A percentile compares a stretch with the other conserved stretches of the same genome.
phyloP scores from a whole-genome alignment of 1,139 yeast genomes.

The Entelexis sorbosivorans region DNA sequence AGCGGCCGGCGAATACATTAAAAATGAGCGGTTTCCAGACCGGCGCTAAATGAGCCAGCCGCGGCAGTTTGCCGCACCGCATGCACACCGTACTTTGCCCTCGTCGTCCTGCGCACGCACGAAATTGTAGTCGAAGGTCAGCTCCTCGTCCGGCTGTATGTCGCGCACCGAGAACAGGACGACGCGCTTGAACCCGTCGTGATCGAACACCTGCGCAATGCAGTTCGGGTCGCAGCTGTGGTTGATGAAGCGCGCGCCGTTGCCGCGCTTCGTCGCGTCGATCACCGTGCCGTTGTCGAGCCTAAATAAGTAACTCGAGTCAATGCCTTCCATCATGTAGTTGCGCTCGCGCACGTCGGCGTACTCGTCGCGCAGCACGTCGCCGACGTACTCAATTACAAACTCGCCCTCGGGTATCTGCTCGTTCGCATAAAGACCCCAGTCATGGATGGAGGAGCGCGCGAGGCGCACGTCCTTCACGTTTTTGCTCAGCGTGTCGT shows the following conservation, averaged over 20 bases:
- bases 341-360: slow-evolving; percentile 87
- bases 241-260: slow-evolving; percentile 82
- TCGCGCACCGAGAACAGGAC: slow-evolving; percentile 89
- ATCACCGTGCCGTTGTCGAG: slow-evolving; percentile 91
- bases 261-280: slow-evolving; percentile 96
- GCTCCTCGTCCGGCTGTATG: slow-evolving; percentile 71
- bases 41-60: slow-evolving; percentile 63
- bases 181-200: slow-evolving; percentile 81
- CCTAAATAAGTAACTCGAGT: slow-evolving; percentile 83
- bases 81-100: slow-evolving; percentile 79
- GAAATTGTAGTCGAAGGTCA: slow-evolving; percentile 91
- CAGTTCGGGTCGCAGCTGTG: slow-evolving; percentile 97
- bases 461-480: slow-evolving; percentile 86
- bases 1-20: background rate
- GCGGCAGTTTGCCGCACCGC: slow-evolving; percentile 92
- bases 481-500: slow-evolving; percentile 9
- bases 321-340: slow-evolving; percentile 83
- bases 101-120: slow-evolving; percentile 78
- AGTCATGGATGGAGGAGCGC: slow-evolving; percentile 89
- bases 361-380: slow-evolving; percentile 82
- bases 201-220: slow-evolving; percentile 85
- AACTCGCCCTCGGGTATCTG: slow-evolving; percentile 90
- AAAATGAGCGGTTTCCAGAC: background rate
- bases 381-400: slow-evolving; percentile 99
- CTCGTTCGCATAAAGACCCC: slow-evolving; percentile 95